A percentile compares a stretch with the other conserved stretches of the same genome.
phyloP scores from a whole-genome alignment of 257 asterid species.

The Rhazya stricta region DNA sequence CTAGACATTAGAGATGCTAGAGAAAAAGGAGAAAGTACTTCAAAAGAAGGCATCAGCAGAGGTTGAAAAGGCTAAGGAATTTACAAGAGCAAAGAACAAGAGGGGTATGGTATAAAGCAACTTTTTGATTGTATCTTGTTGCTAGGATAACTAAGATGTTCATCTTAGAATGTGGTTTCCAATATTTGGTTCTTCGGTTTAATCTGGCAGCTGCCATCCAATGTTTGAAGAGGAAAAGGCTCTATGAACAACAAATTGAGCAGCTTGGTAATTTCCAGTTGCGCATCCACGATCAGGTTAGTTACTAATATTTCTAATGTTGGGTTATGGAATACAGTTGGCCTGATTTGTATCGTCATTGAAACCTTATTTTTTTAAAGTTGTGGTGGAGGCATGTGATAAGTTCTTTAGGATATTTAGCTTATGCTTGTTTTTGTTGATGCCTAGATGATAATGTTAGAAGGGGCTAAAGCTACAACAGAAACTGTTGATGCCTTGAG shows the following conservation, averaged over 20 bases:
- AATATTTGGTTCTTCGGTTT: not conserved
- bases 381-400: not conserved
- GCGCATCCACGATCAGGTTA: slow-evolving; percentile 89
- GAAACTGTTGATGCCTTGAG: slow-evolving; percentile 52
- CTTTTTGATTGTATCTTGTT: not conserved
- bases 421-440: slow-evolving; percentile 9
- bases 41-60: slow-evolving; percentile 67
- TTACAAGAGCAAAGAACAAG: slow-evolving; percentile 64
- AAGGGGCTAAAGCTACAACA: slow-evolving; percentile 55
- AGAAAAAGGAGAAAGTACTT: slow-evolving; percentile 68
- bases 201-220: slow-evolving; percentile 72
- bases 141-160: not conserved
- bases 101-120: slow-evolving; percentile 39
- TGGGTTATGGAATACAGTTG: not conserved
- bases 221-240: slow-evolving; percentile 78
- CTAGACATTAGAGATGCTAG: slow-evolving; percentile 74
- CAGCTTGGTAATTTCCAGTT: slow-evolving; percentile 68
- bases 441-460: slow-evolving; percentile 45
- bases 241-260: slow-evolving; percentile 77
- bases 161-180: not conserved
- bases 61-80: slow-evolving; percentile 55
- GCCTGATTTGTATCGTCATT: not conserved
- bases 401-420: not conserved
- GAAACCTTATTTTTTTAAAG: not conserved
- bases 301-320: slow-evolving; percentile 9